Percentiles rank a stretch among this genome's conserved stretches.
Evolutionary conservation across 441 rosid genomes (phyloP).

Genomic region (Arabidopsis lyrata): DNA sequence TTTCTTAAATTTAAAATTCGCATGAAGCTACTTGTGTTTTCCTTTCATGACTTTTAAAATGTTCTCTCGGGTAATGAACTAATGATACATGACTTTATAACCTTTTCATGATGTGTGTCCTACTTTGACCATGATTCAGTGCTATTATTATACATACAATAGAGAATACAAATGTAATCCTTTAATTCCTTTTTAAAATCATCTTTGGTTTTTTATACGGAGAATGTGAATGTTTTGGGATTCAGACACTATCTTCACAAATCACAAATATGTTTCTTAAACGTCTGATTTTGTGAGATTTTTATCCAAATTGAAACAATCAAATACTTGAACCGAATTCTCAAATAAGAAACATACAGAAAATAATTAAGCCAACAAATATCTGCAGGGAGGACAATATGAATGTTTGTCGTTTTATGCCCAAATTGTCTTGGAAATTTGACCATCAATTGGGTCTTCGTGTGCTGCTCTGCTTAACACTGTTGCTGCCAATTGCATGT

Average conservation of each 20-base stretch:
- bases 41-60: conserved; percentile 28
- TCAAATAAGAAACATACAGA: background rate
- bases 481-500: conserved; percentile 28
- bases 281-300: background rate
- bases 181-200: background rate
- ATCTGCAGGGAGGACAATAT: conserved; percentile 42
- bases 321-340: background rate
- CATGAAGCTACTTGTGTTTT: conserved; percentile 30
- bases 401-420: conserved; percentile 49
- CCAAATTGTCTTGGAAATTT: conserved; percentile 36
- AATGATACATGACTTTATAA: conserved; percentile 27
- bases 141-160: background rate
- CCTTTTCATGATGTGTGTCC: conserved; percentile 27
- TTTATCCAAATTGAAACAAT: background rate
- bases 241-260: background rate
- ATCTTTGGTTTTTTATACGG: background rate
- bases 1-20: background rate
- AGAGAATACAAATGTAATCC: background rate
- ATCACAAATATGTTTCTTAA: background rate
- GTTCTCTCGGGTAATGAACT: conserved; percentile 39
- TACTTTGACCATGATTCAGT: conserved; percentile 28
- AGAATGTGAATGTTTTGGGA: conserved; percentile 2
- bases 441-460: conserved; percentile 55
- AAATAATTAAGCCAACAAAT: background rate
- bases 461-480: conserved; percentile 17